These are phyloP conservation scores for Daldinia concentrica DNA, from an alignment of 495 filamentous ascomycete species.

Conservation along the genomic window DNA sequence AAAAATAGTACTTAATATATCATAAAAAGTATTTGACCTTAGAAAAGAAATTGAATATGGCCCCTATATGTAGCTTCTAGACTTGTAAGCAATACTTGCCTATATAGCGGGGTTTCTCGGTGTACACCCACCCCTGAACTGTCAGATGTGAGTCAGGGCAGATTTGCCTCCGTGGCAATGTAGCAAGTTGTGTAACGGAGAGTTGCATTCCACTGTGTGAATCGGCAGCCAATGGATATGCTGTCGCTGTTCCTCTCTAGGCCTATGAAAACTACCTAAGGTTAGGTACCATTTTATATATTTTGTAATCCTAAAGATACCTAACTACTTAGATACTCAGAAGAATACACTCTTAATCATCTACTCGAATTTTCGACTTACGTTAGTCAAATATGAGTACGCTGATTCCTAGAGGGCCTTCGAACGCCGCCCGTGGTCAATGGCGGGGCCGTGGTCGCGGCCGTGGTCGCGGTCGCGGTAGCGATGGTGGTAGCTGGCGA, in stretches of 20 bases:
- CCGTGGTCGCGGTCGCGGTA: not conserved
- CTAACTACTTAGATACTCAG: not conserved
- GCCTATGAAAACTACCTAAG: not conserved
- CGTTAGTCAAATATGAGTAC: not conserved
- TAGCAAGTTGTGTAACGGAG: constrained; percentile 11
- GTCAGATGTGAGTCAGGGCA: too few relatives aligned
- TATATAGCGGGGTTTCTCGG: too few relatives aligned
- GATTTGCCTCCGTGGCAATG: not conserved
- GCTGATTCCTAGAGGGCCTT: constrained; percentile 25
- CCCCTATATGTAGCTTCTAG: too few relatives aligned
- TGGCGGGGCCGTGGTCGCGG: constrained; percentile 7
- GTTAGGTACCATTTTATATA: not conserved
- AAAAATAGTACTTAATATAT: too few relatives aligned
- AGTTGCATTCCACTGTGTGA: constrained; percentile 3
- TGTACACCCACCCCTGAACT: too few relatives aligned
- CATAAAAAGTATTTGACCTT: too few relatives aligned
- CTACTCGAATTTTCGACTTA: not conserved
- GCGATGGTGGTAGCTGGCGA: not conserved
- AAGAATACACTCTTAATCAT: not conserved
- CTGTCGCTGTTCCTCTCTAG: not conserved
- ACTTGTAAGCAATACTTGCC: too few relatives aligned
- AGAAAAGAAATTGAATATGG: too few relatives aligned
- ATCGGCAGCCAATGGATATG: not conserved
- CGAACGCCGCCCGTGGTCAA: constrained; percentile 9
- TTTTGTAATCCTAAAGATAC: not conserved